Evolutionary conservation across 169 alveolate species (phyloP), one percentile per base, ranked within the genome.

Genomic region (Sarcocystis neurona): DNA sequence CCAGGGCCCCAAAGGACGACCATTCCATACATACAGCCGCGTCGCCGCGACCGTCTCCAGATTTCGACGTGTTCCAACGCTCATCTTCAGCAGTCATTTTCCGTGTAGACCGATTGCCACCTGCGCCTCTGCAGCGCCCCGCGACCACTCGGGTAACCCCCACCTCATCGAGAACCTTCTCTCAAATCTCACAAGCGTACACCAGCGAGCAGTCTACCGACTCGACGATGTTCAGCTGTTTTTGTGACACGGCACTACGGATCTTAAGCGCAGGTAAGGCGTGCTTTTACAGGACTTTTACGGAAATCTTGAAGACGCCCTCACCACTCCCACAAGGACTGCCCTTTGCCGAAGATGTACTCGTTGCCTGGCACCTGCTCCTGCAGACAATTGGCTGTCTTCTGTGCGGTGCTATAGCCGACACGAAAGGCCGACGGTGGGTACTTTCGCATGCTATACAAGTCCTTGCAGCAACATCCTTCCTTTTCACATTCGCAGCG

Each of bases 371-470:
- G 82, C 47, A 43, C 56, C 82, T 72, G 27, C 12, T 37, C 56
- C 32, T n/a, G 1, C 82, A 72, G 53, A 56, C 82, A 0, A 47
- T 72, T 2, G 82, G 82, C 12, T 72, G 82, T 72, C 56, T 72
- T 39, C 3, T 72, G 34, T 72, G 8, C 56, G 82, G 82, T 30
- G 39, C 32, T 39, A 30, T 53, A 4, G 82, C 82, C 34, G 82
- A 72, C 56, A 39, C 56, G 43, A 15, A 37, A 39, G 82, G 82
- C 2, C 82, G 82, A 3, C 82, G 53, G 30, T 72, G 82, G 82
- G 47, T 27, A 30, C 82, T 72, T 15, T 32, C 82, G 30, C 39
- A 56, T 4, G 47, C 82, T 2, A 47, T 72, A 20, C 34, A 72
- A 39, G 48, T 72, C 37, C n/a, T n/a, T n/a, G n/a, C n/a, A n/a